Evolutionary conservation across 768 basidiomycete species (phyloP), one percentile per base, ranked within the genome.

Genomic region (Russula emetica): DNA sequence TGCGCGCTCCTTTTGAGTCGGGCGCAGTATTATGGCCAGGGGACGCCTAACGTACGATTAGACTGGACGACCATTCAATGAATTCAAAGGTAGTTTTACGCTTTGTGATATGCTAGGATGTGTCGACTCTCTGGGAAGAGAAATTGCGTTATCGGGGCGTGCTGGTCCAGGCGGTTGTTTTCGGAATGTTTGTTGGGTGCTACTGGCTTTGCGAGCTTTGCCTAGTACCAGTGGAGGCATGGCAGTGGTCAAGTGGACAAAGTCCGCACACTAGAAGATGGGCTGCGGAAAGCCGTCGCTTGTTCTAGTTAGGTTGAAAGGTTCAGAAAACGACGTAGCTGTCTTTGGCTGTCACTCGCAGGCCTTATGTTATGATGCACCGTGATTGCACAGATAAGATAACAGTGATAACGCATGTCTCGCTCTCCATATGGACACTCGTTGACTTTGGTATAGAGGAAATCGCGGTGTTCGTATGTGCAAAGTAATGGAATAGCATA

Each of bases 201-300:
- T 18, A 13, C n/a, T 64, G 26, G 55, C 40, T 32, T 65, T 65
- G n/a, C 64, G 64, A 36, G 60, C 59, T 36, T 50, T 36, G 20
- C 49, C n/a, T 11, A 13, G 50, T 40, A 38, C 5, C 3, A 18
- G 38, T 36, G 36, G 52, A 36, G 59, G 44, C 64, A 65, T 60
- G 38, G 13, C 22, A 18, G 22, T 28, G n/a, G 11, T 20, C 32
- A 26, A 36, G 26, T 42, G 40, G 26, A 22, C 28, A 7, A 34
- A 22, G 42, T 3, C 14, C 20, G 5, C 13, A 50, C 24, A 50
- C 30, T 6, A 7, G 32, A 34, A 32, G 11, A 53, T 34, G 5
- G n/a, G 13, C 52, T 13, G n/a, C 10, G 32, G 32, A 30, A 44
- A 20, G 32, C 11, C 24, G 22, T 16, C 7, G 18, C 13, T 22